Evolutionary conservation across 2,329 filamentous ascomycete genomes (phyloP), one percentile per base, ranked within the genome.

Genomic region (Cladosporium halotolerans): DNA sequence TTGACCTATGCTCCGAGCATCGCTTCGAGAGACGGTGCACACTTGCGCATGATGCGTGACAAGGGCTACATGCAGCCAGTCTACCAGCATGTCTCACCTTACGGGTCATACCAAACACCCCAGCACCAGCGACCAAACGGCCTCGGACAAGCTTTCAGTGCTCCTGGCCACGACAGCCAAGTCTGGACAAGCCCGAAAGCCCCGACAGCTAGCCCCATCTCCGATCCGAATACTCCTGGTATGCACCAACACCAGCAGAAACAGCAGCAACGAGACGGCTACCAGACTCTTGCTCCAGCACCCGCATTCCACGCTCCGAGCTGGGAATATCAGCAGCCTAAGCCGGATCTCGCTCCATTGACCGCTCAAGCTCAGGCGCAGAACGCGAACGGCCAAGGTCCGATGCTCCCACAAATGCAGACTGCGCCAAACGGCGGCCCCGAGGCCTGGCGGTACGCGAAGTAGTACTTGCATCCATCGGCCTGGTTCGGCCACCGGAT

Each of bases 41-140:
- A 67, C 40, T 64, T 67, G 4, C 62, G 66, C 18, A 56, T 63
- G 57, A 49, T 70, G 40, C 60, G 68, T 47, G 66, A 71, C 46
- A 58, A 64, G 49, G 63, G 64, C 23, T 62, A 62, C 50, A 57
- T 56, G 40, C 52, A 54, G 9, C 54, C 55, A 39, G 42, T 42
- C 50, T 54, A 55, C 47, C 43, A 56, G 19, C 55, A 57, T 36
- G 34, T 18, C 31, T 36, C 50, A 1, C 36, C 47, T 23, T 45
- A 42, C 28, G 42, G 14, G 9, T 14, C 36, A 34, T 42, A 44
- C 28, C 43, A 53, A 33, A 10, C 47, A 33, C 55, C 47, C 31
- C 38, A 36, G 39, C 49, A 50, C 16, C 47, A 54, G 34, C 58
- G 58, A 23, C 47, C 59, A 9, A 63, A 61, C 53, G 42, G 43